Conservation (phyloP, 2,329 filamentous ascomycete genomes). For the Sclerotinia nivalis region DNA sequence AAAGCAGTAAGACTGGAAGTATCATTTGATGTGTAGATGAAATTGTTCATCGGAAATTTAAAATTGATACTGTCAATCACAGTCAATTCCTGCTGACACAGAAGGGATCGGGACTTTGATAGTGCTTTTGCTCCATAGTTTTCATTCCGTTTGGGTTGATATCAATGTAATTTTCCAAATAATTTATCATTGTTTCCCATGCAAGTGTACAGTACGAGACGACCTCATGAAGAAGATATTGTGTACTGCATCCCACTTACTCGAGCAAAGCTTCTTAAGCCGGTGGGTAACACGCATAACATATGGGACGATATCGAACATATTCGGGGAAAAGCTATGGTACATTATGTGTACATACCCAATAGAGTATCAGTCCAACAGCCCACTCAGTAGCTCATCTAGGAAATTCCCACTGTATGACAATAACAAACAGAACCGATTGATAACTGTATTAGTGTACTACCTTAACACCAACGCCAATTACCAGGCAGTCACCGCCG, state of each 20-base stretch:
- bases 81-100: no score
- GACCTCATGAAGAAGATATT: not conserved
- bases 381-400: not conserved
- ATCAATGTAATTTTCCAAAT: no score
- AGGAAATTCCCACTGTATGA: not conserved
- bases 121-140: fast-evolving
- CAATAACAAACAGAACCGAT: not conserved
- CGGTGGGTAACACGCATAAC: not conserved
- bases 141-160: not conserved
- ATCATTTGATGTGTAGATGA: not conserved
- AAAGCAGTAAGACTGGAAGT: not conserved
- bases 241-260: not conserved
- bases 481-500: not conserved
- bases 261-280: not conserved
- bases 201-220: no score
- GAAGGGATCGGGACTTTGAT: not conserved
- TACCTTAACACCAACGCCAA: not conserved
- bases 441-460: not conserved
- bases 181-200: no score
- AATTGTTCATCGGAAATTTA: not conserved
- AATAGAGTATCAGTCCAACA: not conserved
- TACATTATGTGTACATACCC: not conserved
- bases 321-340: not conserved
- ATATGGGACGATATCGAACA: not conserved
- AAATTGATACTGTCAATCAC: not conserved